phyloP scores from a whole-genome alignment of 2,329 filamentous ascomycete species.

The Ophiosphaerella narmari region DNA sequence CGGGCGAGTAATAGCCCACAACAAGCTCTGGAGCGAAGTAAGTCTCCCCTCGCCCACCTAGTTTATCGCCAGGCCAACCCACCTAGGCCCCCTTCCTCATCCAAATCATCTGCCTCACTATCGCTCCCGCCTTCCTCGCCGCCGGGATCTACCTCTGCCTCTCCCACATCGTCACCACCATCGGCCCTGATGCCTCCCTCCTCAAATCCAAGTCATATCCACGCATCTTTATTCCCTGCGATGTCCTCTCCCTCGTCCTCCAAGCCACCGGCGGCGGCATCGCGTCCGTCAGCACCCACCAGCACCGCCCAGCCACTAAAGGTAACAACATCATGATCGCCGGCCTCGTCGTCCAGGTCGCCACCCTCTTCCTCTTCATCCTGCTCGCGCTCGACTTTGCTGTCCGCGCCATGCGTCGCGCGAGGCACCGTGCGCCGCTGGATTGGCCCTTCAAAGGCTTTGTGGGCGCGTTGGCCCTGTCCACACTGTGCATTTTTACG shows the following conservation, averaged over 20 bases:
- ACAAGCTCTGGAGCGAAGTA: conserved; percentile 60
- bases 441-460: conserved; percentile 59
- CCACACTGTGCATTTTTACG: conserved; percentile 67
- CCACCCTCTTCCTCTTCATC: conserved; percentile 51
- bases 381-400: conserved; percentile 49
- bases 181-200: conserved; percentile 48
- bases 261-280: conserved; percentile 53
- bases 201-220: conserved; percentile 53
- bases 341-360: conserved; percentile 51
- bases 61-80: conserved; percentile 3
- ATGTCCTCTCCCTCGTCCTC: conserved; percentile 52
- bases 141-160: conserved; percentile 71
- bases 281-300: conserved; percentile 42
- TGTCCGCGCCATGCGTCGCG: conserved; percentile 28
- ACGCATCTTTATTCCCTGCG: conserved; percentile 57
- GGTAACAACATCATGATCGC: conserved; percentile 54
- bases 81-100: conserved; percentile 63
- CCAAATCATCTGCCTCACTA: conserved; percentile 68
- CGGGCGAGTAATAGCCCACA: conserved; percentile 62
- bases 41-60: background rate
- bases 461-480: conserved; percentile 58
- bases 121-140: conserved; percentile 59
- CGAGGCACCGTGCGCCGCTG: background rate
- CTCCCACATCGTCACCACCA: conserved; percentile 47
- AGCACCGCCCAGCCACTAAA: conserved; percentile 35